Evolutionary conservation across 2,329 filamentous ascomycete genomes (phyloP), one percentile per base, ranked within the genome.

Genomic region (Fusarium illudens): DNA sequence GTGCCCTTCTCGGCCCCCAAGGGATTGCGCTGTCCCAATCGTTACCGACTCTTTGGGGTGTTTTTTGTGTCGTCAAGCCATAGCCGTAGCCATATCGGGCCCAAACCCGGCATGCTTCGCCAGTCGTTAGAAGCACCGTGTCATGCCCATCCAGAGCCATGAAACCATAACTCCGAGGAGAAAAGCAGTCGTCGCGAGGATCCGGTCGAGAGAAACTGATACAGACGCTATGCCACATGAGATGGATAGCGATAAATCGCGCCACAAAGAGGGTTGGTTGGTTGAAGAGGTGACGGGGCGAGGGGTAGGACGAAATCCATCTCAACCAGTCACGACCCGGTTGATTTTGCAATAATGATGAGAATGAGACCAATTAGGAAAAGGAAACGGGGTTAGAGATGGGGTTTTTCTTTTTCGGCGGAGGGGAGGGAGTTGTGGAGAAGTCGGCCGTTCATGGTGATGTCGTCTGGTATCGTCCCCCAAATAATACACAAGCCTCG

Each of bases 401-500:
- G 67, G 62, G 58, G 50, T 65, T 63, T 72, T 70, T 67, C 67
- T 66, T 62, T 64, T 64, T 71, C 59, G 64, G 62, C 57, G 36
- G 53, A 49, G 51, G 52, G 51, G 20, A 25, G 55, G 25, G 51
- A 46, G 32, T 68, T n/a, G 34, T 50, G 61, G 49, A 60, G 54
- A 64, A 56, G 72, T 65, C 59, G 74, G 75, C 71, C 75, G 75
- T 72, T 75, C 64, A 74, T 81, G 80, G 75, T 81, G 74, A 81
- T 76, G 75, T 81, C 80, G 76, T 83, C 77, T 82, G 79, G 75
- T 80, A 74, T 79, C 70, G 78, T 80, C 75, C 75, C n/a, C 77
- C 80, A 79, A 79, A 80, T 80, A 82, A 79, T 81, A 80, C 79
- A 80, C 80, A 78, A 86, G 86, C 86, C 85, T 89, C 82, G 86